Percentiles rank a stretch among this genome's conserved stretches.
These are phyloP conservation scores for Ophiostoma montium DNA, from an alignment of 2,329 filamentous ascomycete genomes.

Conservation along the genomic window DNA sequence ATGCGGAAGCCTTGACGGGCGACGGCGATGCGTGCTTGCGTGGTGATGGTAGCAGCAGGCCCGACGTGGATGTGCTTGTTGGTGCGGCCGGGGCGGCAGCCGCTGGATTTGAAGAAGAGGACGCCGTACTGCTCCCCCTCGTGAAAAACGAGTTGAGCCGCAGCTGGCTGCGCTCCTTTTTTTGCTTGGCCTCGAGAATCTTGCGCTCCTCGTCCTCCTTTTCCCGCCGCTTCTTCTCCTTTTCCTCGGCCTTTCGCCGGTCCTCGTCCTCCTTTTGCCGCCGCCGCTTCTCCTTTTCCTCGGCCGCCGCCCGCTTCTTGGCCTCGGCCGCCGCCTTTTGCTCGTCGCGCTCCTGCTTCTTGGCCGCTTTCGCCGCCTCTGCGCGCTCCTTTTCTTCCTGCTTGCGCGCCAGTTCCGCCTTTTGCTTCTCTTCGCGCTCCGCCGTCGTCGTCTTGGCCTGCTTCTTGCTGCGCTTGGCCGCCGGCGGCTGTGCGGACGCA, in stretches of 20 bases:
- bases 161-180: slow-evolving; percentile 34
- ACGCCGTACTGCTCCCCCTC: slow-evolving; percentile 6
- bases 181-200: slow-evolving; percentile 30
- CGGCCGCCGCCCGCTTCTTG: slow-evolving; percentile 18
- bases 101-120: not conserved
- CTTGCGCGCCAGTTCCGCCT: slow-evolving; percentile 24
- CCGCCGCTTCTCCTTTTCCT: slow-evolving; percentile 20
- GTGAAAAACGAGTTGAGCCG: slow-evolving; percentile 35
- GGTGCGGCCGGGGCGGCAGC: not conserved
- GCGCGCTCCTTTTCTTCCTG: slow-evolving; percentile 23
- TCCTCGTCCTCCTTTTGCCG: slow-evolving; percentile 27
- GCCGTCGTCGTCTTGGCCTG: slow-evolving; percentile 31
- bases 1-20: slow-evolving; percentile 10
- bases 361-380: slow-evolving; percentile 18
- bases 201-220: slow-evolving; percentile 37
- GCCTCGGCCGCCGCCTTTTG: slow-evolving; percentile 26
- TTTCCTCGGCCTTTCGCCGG: slow-evolving; percentile 22
- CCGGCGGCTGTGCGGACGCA: slow-evolving; percentile 1
- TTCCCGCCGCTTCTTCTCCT: slow-evolving; percentile 32
- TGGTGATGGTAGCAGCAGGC: not conserved
- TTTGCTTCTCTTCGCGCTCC: slow-evolving; percentile 25
- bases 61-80: not conserved
- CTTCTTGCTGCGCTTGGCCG: slow-evolving; percentile 32
- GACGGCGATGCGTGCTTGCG: not conserved
- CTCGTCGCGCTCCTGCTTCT: slow-evolving; percentile 18